A percentile compares a stretch with the other conserved stretches of the same genome.
Conservation (phyloP, 225 moss, liverwort and hornwort species). For the Marchantia paleacea region DNA sequence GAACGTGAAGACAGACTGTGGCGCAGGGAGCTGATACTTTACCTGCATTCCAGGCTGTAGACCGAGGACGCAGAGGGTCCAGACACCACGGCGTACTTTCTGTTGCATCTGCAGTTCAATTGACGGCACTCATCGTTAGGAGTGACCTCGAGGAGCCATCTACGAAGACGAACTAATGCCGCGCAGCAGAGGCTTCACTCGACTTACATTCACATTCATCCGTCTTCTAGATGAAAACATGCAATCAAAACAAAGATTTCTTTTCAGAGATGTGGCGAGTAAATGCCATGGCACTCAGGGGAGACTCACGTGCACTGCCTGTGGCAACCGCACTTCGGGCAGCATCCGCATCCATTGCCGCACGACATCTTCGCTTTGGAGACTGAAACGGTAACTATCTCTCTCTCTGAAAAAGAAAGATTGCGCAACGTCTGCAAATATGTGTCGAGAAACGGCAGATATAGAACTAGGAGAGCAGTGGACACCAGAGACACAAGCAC, state of each 20-base stretch:
- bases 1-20: no score
- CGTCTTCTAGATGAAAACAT: neutral
- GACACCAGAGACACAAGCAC: neutral
- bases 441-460: neutral
- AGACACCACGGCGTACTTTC: constrained; percentile 7
- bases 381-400: neutral
- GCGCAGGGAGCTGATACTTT: neutral
- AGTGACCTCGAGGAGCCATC: neutral
- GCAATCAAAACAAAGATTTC: neutral
- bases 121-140: neutral
- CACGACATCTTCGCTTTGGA: constrained; percentile 52
- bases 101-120: constrained; percentile 10
- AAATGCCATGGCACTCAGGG: neutral
- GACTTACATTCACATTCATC: neutral
- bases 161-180: neutral
- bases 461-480: neutral
- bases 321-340: constrained; percentile 84
- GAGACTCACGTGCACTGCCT: constrained; percentile 73
- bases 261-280: neutral
- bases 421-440: neutral
- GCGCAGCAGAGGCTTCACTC: neutral
- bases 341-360: constrained; percentile 78
- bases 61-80: constrained; percentile 1
- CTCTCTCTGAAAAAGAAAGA: neutral
- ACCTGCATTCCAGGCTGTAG: constrained; percentile 16